Conservation (phyloP, 495 filamentous ascomycete species). For the Elaphomyces granulatus region DNA sequence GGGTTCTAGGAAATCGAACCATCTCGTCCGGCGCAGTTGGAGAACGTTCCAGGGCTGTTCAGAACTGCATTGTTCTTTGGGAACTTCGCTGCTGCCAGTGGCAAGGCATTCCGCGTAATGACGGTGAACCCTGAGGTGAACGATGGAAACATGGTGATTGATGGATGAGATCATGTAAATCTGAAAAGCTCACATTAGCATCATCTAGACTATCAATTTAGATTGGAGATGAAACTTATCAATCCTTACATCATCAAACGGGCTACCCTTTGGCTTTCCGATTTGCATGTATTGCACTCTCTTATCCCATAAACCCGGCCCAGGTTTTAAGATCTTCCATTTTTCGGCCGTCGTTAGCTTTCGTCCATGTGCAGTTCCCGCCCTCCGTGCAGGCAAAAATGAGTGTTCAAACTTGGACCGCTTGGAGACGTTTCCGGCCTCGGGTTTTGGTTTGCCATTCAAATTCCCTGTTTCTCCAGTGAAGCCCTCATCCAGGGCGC, state of each 20-base stretch:
- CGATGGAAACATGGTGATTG: conserved; percentile 67
- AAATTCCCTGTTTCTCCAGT: conserved; percentile 33
- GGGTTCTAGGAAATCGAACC: conserved; percentile 61
- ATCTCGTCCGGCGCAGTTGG: conserved; percentile 52
- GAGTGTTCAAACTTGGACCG: conserved; percentile 27
- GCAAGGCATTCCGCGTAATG: conserved; percentile 44
- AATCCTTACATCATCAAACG: conserved; percentile 41
- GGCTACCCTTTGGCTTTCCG: conserved; percentile 39
- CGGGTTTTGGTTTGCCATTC: conserved; percentile 12
- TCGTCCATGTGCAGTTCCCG: conserved; percentile 18
- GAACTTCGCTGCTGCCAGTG: conserved; percentile 17
- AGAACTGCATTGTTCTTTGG: conserved; percentile 25
- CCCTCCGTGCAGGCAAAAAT: conserved; percentile 21
- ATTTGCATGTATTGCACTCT: conserved; percentile 58
- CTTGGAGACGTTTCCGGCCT: conserved; percentile 22
- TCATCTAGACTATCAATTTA: no score
- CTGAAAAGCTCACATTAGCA: conserved; percentile 23
- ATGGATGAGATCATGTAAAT: conserved; percentile 71
- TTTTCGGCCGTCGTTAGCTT: conserved; percentile 25
- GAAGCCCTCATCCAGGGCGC: conserved; percentile 49
- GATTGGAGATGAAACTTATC: neutral
- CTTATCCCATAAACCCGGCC: conserved; percentile 59
- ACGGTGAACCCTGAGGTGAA: conserved; percentile 58
- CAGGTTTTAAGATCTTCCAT: conserved; percentile 43
- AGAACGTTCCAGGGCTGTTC: conserved; percentile 50